Evolutionary conservation across 2,329 filamentous ascomycete genomes (phyloP).

Genomic region (Exophiala calicioides): DNA sequence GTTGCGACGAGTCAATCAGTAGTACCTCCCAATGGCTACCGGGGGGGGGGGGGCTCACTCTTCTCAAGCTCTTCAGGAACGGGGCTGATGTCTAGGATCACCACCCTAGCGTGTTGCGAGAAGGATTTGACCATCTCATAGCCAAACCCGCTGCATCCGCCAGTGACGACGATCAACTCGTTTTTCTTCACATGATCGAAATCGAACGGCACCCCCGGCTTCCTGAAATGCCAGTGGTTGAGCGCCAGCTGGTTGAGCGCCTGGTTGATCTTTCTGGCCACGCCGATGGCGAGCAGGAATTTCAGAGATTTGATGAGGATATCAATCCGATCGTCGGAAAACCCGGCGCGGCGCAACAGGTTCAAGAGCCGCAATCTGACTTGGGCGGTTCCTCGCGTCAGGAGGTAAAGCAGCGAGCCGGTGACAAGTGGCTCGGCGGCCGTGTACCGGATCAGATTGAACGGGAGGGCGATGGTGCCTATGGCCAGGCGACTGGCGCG

Average conservation of each 20-base stretch:
- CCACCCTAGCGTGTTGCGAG: constrained; percentile 68
- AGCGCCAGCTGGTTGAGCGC: constrained; percentile 54
- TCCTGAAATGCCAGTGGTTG: constrained; percentile 43
- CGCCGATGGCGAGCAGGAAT: constrained; percentile 54
- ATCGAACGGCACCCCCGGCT: constrained; percentile 31
- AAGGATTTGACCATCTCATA: constrained; percentile 65
- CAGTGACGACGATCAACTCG: constrained; percentile 44
- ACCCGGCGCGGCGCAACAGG: constrained; percentile 9
- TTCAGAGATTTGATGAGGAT: constrained; percentile 36
- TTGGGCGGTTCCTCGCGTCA: constrained; percentile 23
- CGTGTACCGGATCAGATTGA: constrained; percentile 13
- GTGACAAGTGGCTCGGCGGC: constrained; percentile 26
- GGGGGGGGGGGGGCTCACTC: constrained; percentile 13
- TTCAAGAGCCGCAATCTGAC: constrained; percentile 20
- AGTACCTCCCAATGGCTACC: neutral
- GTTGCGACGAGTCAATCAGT: neutral
- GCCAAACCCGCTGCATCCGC: constrained; percentile 74
- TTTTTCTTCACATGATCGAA: constrained; percentile 40
- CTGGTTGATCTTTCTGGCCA: constrained; percentile 52
- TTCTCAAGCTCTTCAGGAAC: constrained; percentile 26
- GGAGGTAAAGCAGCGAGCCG: constrained; percentile 21
- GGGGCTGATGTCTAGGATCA: constrained; percentile 65
- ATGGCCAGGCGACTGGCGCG: constrained; percentile 11
- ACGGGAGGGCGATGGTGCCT: constrained; percentile 15
- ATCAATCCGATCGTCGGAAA: constrained; percentile 16